Conservation (phyloP, 345 rosid species). For the Salix koriyanagi region DNA sequence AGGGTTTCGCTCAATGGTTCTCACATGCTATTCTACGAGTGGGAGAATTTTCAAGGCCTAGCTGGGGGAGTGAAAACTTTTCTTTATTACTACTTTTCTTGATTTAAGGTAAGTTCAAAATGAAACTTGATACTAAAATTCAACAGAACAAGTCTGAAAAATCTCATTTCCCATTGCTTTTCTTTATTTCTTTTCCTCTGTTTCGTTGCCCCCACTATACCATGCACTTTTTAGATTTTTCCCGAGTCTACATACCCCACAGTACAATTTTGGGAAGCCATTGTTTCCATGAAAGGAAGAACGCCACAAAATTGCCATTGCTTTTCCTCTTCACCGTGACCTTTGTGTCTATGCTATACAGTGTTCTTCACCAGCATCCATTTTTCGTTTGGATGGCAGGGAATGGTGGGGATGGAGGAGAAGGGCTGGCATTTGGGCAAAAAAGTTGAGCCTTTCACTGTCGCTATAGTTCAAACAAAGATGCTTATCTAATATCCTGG, state of each 20-base stretch:
- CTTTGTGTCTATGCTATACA: background rate
- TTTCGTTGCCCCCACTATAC: background rate
- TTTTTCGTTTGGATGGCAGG: background rate
- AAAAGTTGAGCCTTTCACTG: background rate
- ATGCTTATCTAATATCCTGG: background rate
- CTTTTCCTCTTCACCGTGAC: background rate
- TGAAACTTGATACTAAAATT: background rate
- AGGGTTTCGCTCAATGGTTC: no score
- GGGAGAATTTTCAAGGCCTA: background rate
- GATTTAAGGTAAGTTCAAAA: background rate
- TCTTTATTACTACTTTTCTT: background rate
- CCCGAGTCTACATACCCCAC: background rate
- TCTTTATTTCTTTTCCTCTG: background rate
- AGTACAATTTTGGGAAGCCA: conserved; percentile 1
- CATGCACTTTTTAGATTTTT: background rate
- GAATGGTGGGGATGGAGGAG: background rate
- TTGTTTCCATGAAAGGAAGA: background rate
- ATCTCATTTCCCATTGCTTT: background rate
- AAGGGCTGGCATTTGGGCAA: background rate
- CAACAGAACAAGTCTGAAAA: background rate
- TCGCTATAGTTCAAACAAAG: background rate
- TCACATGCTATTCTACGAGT: background rate
- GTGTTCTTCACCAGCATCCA: background rate
- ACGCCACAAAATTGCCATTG: background rate
- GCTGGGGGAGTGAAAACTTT: background rate